Percentiles rank a stretch among this genome's conserved stretches.
Conservation (phyloP, 495 filamentous ascomycete species). For the Aspergillus sclerotioniger region DNA sequence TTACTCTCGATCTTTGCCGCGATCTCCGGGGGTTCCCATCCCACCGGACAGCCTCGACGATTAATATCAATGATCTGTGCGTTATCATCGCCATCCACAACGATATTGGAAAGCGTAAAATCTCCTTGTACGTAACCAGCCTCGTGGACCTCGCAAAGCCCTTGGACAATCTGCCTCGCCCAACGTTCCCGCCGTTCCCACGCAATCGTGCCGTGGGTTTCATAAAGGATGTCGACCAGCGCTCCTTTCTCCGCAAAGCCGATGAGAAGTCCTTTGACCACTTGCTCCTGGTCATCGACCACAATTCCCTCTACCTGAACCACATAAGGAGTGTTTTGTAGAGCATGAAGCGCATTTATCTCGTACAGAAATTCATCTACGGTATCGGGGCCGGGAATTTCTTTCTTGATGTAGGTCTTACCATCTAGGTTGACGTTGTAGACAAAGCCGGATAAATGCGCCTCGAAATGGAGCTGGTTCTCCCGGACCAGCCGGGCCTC, state of each 20-base stretch:
- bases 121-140: slow-evolving; percentile 97
- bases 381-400: slow-evolving; percentile 94
- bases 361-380: slow-evolving; percentile 98
- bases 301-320: slow-evolving; percentile 88
- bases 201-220: slow-evolving; percentile 59
- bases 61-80: slow-evolving; percentile 99
- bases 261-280: slow-evolving; percentile 89
- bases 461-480: slow-evolving; percentile 75
- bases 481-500: slow-evolving; percentile 66
- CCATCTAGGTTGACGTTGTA: slow-evolving; percentile 81
- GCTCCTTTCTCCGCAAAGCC: slow-evolving; percentile 85
- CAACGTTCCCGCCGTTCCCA: slow-evolving; percentile 82
- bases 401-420: slow-evolving; percentile 86
- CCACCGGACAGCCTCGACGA: slow-evolving; percentile 88
- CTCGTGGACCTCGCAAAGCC: slow-evolving; percentile 90
- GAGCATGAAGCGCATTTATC: slow-evolving; percentile 84
- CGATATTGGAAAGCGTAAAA: slow-evolving; percentile 96
- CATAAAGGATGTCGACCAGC: slow-evolving; percentile 87
- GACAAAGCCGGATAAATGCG: slow-evolving; percentile 93
- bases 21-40: slow-evolving; percentile 97
- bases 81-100: slow-evolving; percentile 79
- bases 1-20: slow-evolving; percentile 83
- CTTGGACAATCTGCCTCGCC: slow-evolving; percentile 89
- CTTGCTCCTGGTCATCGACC: slow-evolving; percentile 70
- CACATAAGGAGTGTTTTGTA: slow-evolving; percentile 71